Percentiles rank a stretch among this genome's conserved stretches.
Evolutionary conservation across 331 rosid genomes (phyloP).

Genomic region (Malus hybrid): DNA sequence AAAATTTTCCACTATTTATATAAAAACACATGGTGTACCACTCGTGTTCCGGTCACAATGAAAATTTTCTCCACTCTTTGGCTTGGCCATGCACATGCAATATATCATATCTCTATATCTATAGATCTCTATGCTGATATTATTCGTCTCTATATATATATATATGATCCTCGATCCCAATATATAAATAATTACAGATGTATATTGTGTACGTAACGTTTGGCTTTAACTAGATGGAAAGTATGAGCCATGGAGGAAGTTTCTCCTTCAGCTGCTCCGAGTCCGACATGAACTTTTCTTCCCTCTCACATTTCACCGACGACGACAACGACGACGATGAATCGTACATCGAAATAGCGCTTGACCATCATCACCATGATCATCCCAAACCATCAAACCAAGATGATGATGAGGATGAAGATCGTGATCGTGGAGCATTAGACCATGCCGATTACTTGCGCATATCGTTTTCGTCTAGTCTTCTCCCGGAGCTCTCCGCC

Average conservation of each 20-base stretch:
- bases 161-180: not conserved
- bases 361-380: slow-evolving; percentile 4
- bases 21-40: too few relatives aligned
- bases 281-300: slow-evolving; percentile 4
- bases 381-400: not conserved
- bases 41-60: too few relatives aligned
- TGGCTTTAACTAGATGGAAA: not conserved
- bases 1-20: too few relatives aligned
- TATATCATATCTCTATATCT: not conserved
- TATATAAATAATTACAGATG: not conserved
- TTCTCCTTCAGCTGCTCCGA: slow-evolving; percentile 23
- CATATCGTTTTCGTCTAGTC: slow-evolving; percentile 43
- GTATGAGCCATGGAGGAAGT: not conserved
- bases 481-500: slow-evolving; percentile 3
- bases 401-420: not conserved
- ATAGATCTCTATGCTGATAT: not conserved
- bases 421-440: not conserved
- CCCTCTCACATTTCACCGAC: slow-evolving; percentile 13
- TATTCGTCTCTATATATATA: not conserved
- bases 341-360: slow-evolving; percentile 39
- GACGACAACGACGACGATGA: slow-evolving; percentile 14
- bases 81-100: not conserved
- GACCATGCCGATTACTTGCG: slow-evolving; percentile 21
- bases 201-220: not conserved
- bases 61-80: not conserved